Percentiles rank a stretch among this genome's conserved stretches.
These are phyloP conservation scores for Rubia tinctorum DNA, from an alignment of 305 asterid genomes.

Conservation along the genomic window DNA sequence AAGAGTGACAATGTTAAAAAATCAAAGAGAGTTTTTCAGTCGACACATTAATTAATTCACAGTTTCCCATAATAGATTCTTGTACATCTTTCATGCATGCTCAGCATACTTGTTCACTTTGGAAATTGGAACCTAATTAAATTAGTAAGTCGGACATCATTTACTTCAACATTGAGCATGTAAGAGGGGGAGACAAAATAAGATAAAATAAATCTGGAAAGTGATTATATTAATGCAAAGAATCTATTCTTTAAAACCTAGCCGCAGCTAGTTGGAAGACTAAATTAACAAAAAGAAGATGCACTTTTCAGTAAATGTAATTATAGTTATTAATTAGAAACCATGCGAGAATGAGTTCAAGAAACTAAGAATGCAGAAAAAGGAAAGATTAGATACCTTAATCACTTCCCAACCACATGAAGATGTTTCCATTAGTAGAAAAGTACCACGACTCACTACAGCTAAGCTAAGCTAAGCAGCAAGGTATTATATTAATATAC, in stretches of 20 bases:
- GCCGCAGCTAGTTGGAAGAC: not conserved
- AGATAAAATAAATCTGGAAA: not conserved
- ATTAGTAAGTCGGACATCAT: conserved; percentile 12
- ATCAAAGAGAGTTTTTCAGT: not conserved
- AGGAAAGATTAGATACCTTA: conserved; percentile 12
- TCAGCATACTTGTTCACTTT: conserved; percentile 33
- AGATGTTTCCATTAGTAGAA: conserved; percentile 10
- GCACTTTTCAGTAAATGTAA: not conserved
- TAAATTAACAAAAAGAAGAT: not conserved
- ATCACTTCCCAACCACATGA: conserved; percentile 13
- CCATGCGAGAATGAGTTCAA: not conserved
- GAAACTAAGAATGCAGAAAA: not conserved
- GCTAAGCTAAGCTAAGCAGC: conserved; percentile 6
- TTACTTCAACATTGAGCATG: not conserved
- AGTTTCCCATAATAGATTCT: conserved; percentile 38
- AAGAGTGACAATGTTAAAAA: no score
- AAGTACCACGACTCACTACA: conserved; percentile 8
- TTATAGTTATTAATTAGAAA: not conserved
- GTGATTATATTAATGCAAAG: not conserved
- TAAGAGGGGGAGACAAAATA: no score
- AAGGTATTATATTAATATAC: not conserved
- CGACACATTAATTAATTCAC: conserved; percentile 17
- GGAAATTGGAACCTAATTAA: conserved; percentile 43
- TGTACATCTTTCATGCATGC: conserved; percentile 31
- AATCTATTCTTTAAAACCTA: not conserved